Base-by-base conservation (phyloP, 768 basidiomycete species). In the Astraeus odoratus region DNA sequence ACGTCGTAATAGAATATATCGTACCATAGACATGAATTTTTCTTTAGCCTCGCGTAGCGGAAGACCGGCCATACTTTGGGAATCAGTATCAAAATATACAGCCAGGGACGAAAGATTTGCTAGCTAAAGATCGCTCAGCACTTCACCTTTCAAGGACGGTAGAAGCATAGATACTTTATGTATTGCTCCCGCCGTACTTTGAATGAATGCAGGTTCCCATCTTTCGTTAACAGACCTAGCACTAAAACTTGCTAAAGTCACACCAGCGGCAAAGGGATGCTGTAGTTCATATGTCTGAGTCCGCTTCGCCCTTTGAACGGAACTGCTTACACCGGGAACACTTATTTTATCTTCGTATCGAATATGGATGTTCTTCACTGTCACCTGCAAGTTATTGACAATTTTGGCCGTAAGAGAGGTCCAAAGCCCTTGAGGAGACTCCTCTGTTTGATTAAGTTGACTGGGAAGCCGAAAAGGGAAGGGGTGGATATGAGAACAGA, bases 301-400 rank as follows among this genome's bases (percentile, higher is more conserved):
- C 44, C 25, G 30, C 1, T 31, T 7, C 15, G 13, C 15, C 4
- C 31, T 43, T 29, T 31, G 4, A 29, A 51, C 8, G n/a, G 18
- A 20, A 3, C 27, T 22, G 69, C 86, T 57, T 64, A 93, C 93
- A 23, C 86, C 90, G 24, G 94, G 94, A 22, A 93, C 91, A 55
- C 91, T 96, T 55, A 92, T 63, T 40, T 83, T 84, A 68, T 99
- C 96, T 66, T 99, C 96, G 57, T 97, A 99, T 42, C 96, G 84
- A 37, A 98, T 67, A 61, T 99, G 96, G 35, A 99, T 90, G 55
- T 96, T 95, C 67, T 86, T 90, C 48, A 98, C 80, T 10, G 91
- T 93, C 20, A 98, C 80, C 68, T 99, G 96, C 20, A 98, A 65
- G 59, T 99, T 99, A 67, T 98, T 95, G 52, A 98, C 80, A 46